Base-by-base conservation (phyloP, 305 asterid genomes). In the Fraxinus latifolia region DNA sequence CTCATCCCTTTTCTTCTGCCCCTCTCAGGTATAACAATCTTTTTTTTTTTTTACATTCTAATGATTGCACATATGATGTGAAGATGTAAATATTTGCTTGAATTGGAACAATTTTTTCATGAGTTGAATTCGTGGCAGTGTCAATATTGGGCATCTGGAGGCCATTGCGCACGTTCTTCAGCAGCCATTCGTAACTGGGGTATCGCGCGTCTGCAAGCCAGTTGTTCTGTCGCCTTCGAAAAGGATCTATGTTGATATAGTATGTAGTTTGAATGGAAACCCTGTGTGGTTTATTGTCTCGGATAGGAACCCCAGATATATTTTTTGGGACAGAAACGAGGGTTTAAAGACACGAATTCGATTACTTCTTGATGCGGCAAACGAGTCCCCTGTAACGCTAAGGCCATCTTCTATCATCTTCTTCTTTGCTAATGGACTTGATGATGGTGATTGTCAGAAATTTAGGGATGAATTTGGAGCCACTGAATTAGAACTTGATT, bases 281-380 rank as follows among this genome's bases (percentile, higher is more conserved):
- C 99, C 99, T 2, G 95, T 93, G 83, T 95, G 99, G 99, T 85
- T 95, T 80, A 55, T 94, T 19, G 98, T 94, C 1, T 95, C 98
- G 6, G 97, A 85, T 77, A 87, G 97, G 82, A 95, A 94, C 84
- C 93, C 97, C 25, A 94, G 77, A 82, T 87, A 87, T 86, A 85
- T 92, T 82, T 76, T 87, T 29, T 92, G 97, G 31, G 82, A 71
- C 34, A 84, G 74, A 75, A 85, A 81, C 34, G 91, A 88, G 87
- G 96, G 97, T 5, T 85, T 94, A 79, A 86, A 83, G 85, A 60
- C 55, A 0, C 91, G 90, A 78, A 65, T 93, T 27, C 34, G 32
- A 72, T 82, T 84, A 82, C 84, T 92, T 60, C 60, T 95, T 74
- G 80, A 85, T 77, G 96, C 97, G 74, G 97, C 98, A 2, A 84